Conservation (phyloP, 2,329 filamentous ascomycete species). For the Alternaria longipes region DNA sequence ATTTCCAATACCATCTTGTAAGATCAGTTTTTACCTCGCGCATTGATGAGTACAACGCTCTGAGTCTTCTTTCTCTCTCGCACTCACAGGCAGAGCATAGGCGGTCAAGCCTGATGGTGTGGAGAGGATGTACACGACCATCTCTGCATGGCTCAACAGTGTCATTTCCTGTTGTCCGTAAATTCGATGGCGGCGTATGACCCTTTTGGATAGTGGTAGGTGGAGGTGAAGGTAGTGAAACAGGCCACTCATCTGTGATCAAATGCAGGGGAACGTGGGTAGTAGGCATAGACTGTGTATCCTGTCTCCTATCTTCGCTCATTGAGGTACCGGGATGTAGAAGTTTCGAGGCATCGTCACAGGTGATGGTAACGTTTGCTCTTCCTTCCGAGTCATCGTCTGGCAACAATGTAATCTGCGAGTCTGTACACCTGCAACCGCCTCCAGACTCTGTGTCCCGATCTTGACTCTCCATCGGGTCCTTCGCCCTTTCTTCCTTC, state of each 20-base stretch:
- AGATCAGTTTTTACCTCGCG: background rate
- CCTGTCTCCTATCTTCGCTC: background rate
- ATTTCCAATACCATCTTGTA: conserved; percentile 19
- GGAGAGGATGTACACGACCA: conserved; percentile 9
- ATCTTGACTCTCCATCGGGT: background rate
- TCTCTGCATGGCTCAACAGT: background rate
- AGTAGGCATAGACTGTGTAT: no score
- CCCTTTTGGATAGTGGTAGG: background rate
- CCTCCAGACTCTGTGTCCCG: background rate
- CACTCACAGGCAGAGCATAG: conserved; percentile 11
- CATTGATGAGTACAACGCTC: background rate
- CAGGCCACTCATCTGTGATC: background rate
- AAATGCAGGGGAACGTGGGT: background rate
- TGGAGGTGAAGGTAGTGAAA: background rate
- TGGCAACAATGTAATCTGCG: background rate
- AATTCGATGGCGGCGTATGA: background rate
- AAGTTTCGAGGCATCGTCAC: background rate
- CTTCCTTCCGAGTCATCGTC: background rate
- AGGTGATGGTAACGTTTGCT: background rate
- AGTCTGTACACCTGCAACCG: background rate
- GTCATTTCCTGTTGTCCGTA: background rate
- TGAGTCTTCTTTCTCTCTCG: conserved; percentile 16
- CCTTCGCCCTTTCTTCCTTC: background rate
- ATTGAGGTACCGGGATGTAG: background rate
- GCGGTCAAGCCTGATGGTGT: conserved; percentile 5